phyloP scores from a whole-genome alignment of 2,329 filamentous ascomycete genomes.

The Aureobasidium pullulans region DNA sequence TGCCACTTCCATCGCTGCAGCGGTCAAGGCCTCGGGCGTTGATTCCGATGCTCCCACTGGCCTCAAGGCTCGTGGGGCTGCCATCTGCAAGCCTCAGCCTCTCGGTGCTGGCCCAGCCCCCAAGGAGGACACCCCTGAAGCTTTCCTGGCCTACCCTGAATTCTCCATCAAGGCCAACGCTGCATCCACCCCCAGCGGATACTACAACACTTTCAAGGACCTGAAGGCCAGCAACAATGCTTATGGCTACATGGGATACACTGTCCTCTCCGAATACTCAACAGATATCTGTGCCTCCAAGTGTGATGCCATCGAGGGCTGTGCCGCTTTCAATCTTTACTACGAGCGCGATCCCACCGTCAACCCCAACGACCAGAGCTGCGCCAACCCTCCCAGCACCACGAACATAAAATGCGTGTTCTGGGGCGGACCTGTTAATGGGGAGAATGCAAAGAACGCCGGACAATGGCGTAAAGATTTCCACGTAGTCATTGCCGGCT shows the following conservation, averaged over 20 bases:
- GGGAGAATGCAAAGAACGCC: conserved; percentile 16
- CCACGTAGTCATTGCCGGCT: conserved; percentile 26
- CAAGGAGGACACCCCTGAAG: conserved; percentile 16
- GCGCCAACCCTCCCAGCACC: conserved; percentile 14
- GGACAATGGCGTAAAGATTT: conserved; percentile 21
- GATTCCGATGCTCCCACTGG: neutral
- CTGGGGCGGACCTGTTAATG: conserved; percentile 16
- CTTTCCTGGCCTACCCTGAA: conserved; percentile 16
- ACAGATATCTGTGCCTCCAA: conserved; percentile 14
- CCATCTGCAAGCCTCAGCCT: conserved; percentile 3
- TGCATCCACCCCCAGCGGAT: conserved; percentile 17
- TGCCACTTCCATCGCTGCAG: conserved; percentile 1
- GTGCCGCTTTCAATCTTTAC: conserved; percentile 16
- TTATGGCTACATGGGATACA: conserved; percentile 22
- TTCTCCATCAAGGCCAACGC: conserved; percentile 16
- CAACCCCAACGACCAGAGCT: conserved; percentile 18
- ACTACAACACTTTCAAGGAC: conserved; percentile 18
- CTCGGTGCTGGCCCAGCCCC: conserved; percentile 4
- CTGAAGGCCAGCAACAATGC: conserved; percentile 17
- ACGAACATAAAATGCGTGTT: conserved; percentile 20
- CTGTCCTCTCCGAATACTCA: conserved; percentile 13
- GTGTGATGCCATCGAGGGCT: conserved; percentile 14
- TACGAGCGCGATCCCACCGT: conserved; percentile 18
- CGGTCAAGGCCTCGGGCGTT: conserved; percentile 2
- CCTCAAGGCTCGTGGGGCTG: neutral